Evolutionary conservation across 805 yeast genomes (phyloP).

Genomic region (Yamadazyma ubonensis): DNA sequence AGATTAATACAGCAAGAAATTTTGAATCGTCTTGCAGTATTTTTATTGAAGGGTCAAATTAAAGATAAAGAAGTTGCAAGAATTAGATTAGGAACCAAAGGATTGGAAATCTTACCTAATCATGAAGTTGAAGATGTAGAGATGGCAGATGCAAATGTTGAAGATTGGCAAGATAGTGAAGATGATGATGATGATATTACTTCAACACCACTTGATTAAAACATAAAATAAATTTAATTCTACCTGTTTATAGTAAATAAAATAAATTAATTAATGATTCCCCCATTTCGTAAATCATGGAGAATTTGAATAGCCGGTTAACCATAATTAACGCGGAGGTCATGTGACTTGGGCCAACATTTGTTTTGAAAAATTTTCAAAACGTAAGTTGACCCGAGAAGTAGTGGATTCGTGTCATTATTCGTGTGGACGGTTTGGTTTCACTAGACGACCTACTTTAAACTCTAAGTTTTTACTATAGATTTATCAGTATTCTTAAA

Average conservation of each 20-base stretch:
- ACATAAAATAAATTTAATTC: not conserved
- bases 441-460: no score
- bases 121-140: conserved; percentile 61
- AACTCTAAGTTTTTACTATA: no score
- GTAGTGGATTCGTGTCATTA: no score
- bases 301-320: no score
- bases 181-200: conserved; percentile 43
- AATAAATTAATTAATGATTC: no score
- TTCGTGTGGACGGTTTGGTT: no score
- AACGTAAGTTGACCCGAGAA: no score
- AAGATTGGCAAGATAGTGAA: conserved; percentile 57
- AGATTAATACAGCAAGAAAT: conserved; percentile 87
- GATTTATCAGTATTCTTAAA: no score
- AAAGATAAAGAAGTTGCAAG: conserved; percentile 83
- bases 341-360: no score
- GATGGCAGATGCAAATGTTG: conserved; percentile 55
- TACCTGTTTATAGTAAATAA: conserved; percentile 7
- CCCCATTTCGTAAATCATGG: no score
- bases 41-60: conserved; percentile 82
- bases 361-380: no score
- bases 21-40: conserved; percentile 84
- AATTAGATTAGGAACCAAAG: conserved; percentile 57
- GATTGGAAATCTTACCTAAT: conserved; percentile 80
- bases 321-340: no score
- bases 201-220: conserved; percentile 10